Base-by-base conservation (phyloP, 306 rosid genomes). In the Parietaria judaica region DNA sequence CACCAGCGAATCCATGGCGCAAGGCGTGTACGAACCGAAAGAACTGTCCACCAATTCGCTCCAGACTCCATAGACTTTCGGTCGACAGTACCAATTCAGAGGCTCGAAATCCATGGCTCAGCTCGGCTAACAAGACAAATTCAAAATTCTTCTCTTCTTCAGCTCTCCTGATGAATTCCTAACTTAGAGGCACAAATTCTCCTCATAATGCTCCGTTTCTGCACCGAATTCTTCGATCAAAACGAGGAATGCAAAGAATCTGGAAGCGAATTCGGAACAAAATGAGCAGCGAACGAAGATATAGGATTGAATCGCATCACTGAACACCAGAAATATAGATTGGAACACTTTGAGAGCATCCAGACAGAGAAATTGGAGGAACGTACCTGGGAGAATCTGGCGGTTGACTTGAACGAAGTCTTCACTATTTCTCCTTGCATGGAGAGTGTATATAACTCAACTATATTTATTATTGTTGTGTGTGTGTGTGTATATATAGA, bases 11-110 rank as follows among this genome's bases (percentile, higher is more conserved):
- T 81, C 81, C 58, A 90, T 70, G 54, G 81, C 89, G 78, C 97
- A 90, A 66, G 97, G 94, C 51, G 96, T 83, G 68, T 87, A 90
- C 39, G 91, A 72, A 52, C 95, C 87, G 72, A 87, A 87, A 71
- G 83, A 84, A 76, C 83, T 83, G 35, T 84, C 84, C 13, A 71
- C 80, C 69, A 51, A 62, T 65, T 72, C 65, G 12, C 55, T 77
- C 97, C 97, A 90, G 58, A 74, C 41, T 65, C 79, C 69, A 50
- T 87, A 71, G 61, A 74, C 70, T 61, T 10, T 78, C 23, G 97
- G 96, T 55, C 73, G 74, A 75, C 97, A 90, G 56, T 83, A 90
- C 95, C 97, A 90, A 67, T 55, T 72, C 39, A 90, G 70, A 36
- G 85, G 79, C 39, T 84, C 72, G 54, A 81, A 75, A 52, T 66